Conservation (phyloP, 148 eudicot genomes). For the Rhododendron simsii region DNA sequence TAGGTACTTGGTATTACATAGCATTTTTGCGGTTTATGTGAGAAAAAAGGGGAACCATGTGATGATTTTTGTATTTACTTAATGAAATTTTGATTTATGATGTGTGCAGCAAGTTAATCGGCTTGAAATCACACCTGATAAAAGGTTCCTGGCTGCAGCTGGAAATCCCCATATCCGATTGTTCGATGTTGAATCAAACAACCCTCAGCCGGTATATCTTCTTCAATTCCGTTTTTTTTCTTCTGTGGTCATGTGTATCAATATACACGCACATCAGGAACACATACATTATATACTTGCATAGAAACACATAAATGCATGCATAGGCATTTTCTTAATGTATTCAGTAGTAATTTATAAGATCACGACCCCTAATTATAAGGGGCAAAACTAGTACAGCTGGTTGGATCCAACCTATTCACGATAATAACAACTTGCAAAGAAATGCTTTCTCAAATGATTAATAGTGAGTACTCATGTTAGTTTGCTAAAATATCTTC, state of each 20-base stretch:
- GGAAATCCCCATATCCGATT: constrained; percentile 92
- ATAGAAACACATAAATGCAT: not conserved
- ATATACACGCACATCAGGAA: not conserved
- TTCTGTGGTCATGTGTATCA: not conserved
- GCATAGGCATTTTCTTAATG: not conserved
- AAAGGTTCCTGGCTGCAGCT: constrained; percentile 84
- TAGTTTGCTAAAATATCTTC: not conserved
- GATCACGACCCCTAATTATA: not conserved
- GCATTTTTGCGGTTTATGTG: not conserved
- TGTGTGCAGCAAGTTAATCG: constrained; percentile 83
- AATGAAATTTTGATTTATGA: constrained; percentile 3
- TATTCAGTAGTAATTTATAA: not conserved
- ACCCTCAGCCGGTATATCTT: constrained; percentile 68
- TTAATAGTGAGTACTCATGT: not conserved
- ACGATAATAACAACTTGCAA: not conserved
- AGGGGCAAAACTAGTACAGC: not conserved
- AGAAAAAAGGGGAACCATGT: not conserved
- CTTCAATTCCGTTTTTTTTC: not conserved
- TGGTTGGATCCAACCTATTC: not conserved
- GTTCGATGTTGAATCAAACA: constrained; percentile 78
- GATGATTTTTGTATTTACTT: not conserved
- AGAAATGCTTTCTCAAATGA: not conserved
- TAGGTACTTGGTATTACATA: not conserved
- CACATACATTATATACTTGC: not conserved
- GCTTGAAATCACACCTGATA: constrained; percentile 93